Evolutionary conservation across 495 filamentous ascomycete genomes (phyloP).

Genomic region (Pyronema domesticum): DNA sequence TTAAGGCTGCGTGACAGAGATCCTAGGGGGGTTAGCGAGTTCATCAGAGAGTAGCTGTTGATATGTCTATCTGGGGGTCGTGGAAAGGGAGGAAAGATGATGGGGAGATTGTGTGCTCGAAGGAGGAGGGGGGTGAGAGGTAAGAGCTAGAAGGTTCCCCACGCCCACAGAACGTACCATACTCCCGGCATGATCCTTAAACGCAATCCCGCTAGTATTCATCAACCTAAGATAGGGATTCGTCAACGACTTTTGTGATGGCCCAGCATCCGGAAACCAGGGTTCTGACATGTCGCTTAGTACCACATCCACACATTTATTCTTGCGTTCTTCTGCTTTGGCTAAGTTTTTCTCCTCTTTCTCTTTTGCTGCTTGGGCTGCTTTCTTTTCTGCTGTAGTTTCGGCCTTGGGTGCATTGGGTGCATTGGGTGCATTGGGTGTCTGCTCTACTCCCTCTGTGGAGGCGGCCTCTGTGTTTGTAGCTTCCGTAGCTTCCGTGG

Average conservation of each 20-base stretch:
- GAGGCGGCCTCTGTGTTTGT: background rate
- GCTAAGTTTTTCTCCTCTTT: slow-evolving; percentile 16
- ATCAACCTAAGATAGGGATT: slow-evolving; percentile 93
- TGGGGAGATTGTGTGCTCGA: background rate
- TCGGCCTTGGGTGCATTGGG: slow-evolving; percentile 6
- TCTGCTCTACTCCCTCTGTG: slow-evolving; percentile 8
- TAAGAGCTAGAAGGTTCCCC: background rate
- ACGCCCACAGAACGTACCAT: slow-evolving; percentile 47
- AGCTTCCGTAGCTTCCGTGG: slow-evolving; percentile 5
- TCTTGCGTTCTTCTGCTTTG: slow-evolving; percentile 20
- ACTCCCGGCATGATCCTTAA: slow-evolving; percentile 80
- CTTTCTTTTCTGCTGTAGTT: slow-evolving; percentile 14
- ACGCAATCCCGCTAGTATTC: slow-evolving; percentile 79
- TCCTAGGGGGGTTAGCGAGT: slow-evolving; percentile 41
- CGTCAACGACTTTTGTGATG: slow-evolving; percentile 73
- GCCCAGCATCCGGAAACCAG: slow-evolving; percentile 64
- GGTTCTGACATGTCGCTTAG: slow-evolving; percentile 97
- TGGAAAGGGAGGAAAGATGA: too few species aligned
- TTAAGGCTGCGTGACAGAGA: slow-evolving; percentile 67
- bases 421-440: slow-evolving; percentile 1
- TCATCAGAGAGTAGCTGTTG: background rate
- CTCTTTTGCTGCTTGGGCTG: slow-evolving; percentile 25
- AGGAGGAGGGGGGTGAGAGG: background rate
- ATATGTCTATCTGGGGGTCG: too few species aligned
- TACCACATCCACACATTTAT: slow-evolving; percentile 71